Evolutionary conservation across 805 yeast genomes (phyloP).

Genomic region (Pichia kluyveri): DNA sequence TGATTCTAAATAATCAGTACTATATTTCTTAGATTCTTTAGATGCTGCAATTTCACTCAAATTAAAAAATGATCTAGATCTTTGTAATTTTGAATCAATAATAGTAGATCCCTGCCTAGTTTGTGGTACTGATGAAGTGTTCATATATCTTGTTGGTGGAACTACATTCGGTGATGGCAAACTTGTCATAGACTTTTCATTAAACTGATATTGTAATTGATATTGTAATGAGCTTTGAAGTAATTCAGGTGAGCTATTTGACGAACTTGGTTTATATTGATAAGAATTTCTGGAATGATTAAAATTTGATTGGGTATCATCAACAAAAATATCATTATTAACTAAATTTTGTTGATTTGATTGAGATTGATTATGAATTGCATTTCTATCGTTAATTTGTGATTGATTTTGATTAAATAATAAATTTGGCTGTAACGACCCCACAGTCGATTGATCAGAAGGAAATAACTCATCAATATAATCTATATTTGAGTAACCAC

Average conservation of each 20-base stretch:
- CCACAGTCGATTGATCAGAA: constrained; percentile 5
- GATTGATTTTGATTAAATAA: not conserved
- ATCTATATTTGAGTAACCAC: constrained; percentile 2
- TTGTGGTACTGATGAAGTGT: constrained; percentile 1
- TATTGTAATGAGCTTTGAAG: not conserved
- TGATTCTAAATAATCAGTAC: not conserved
- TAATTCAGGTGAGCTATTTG: not conserved
- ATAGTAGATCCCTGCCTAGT: not conserved
- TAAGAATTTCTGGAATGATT: not conserved
- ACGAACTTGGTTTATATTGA: not conserved
- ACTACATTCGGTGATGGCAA: not conserved
- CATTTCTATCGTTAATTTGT: not conserved
- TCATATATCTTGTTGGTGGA: not conserved
- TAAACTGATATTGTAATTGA: not conserved
- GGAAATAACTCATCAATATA: constrained; percentile 2
- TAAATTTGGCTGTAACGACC: constrained; percentile 5
- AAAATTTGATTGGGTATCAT: not conserved
- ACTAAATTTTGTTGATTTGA: not conserved
- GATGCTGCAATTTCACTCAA: constrained; percentile 43
- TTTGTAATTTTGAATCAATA: constrained; percentile 16
- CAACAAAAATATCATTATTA: not conserved
- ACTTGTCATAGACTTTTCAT: not conserved
- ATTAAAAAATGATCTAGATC: constrained; percentile 45
- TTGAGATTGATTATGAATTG: not conserved
- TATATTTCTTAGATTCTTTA: constrained; percentile 13